These are phyloP conservation scores for Pythium biforme DNA, from an alignment of 352 stramenopile species.

Conservation along the genomic window DNA sequence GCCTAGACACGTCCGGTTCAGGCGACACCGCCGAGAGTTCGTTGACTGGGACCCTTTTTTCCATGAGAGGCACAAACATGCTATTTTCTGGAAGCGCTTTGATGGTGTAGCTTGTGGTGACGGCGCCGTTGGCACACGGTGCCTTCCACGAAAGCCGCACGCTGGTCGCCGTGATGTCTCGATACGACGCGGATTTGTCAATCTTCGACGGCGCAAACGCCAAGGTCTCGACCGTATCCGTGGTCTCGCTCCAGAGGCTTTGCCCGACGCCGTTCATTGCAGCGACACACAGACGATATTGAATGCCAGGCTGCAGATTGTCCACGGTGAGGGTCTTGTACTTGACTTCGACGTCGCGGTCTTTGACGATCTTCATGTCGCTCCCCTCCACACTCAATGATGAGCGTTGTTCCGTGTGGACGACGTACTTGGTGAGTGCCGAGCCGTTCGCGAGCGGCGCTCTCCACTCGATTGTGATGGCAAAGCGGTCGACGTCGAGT, in stretches of 20 bases:
- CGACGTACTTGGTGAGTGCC: conserved; percentile 48
- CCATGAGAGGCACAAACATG: conserved; percentile 33
- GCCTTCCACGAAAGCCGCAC: conserved; percentile 52
- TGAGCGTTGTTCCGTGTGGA: conserved; percentile 42
- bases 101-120: conserved; percentile 52
- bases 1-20: background rate
- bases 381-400: conserved; percentile 30
- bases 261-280: conserved; percentile 49
- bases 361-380: conserved; percentile 30
- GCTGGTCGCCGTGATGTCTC: conserved; percentile 33
- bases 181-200: conserved; percentile 35
- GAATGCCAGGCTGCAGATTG: conserved; percentile 51
- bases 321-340: conserved; percentile 41
- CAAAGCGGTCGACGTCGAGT: conserved; percentile 38
- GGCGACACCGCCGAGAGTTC: conserved; percentile 25
- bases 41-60: conserved; percentile 32
- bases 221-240: conserved; percentile 47
- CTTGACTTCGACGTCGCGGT: conserved; percentile 41
- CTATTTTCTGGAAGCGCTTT: conserved; percentile 56
- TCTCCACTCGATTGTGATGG: conserved; percentile 48
- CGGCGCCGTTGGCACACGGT: conserved; percentile 56
- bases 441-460: conserved; percentile 59
- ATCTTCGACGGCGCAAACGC: conserved; percentile 61
- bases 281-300: conserved; percentile 48
- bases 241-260: conserved; percentile 49